Percentiles rank a stretch among this genome's conserved stretches.
These are phyloP conservation scores for Coemansia aciculifera DNA, from an alignment of 192 early-diverging fungal species.

Conservation along the genomic window DNA sequence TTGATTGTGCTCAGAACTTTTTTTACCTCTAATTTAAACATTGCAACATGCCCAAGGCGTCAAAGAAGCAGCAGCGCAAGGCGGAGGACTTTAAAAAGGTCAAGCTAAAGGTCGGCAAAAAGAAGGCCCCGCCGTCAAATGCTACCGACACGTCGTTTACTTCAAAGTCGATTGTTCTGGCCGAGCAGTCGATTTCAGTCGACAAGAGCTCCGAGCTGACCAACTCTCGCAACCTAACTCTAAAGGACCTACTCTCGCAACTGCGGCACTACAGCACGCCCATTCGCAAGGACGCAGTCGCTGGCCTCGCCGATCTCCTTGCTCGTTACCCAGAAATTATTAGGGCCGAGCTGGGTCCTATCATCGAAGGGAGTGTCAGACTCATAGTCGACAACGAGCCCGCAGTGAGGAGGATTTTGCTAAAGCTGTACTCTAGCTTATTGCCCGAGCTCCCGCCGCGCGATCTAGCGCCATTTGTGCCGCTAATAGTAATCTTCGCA, in stretches of 20 bases:
- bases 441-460: slow-evolving; percentile 49
- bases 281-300: slow-evolving; percentile 54
- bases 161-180: slow-evolving; percentile 75
- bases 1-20: background rate
- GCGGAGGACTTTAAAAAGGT: slow-evolving; percentile 85
- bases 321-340: slow-evolving; percentile 39
- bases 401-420: slow-evolving; percentile 51
- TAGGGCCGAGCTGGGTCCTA: slow-evolving; percentile 45
- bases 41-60: slow-evolving; percentile 58
- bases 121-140: slow-evolving; percentile 72
- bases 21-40: background rate
- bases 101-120: slow-evolving; percentile 90
- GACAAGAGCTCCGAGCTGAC: slow-evolving; percentile 74
- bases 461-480: slow-evolving; percentile 76
- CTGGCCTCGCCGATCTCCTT: slow-evolving; percentile 54
- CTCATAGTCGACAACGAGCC: slow-evolving; percentile 55
- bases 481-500: slow-evolving; percentile 74
- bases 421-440: slow-evolving; percentile 47
- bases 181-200: slow-evolving; percentile 73
- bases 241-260: slow-evolving; percentile 72
- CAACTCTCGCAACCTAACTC: slow-evolving; percentile 74
- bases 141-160: slow-evolving; percentile 84
- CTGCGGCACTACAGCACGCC: slow-evolving; percentile 75
- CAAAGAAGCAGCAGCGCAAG: slow-evolving; percentile 71
- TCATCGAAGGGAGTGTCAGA: slow-evolving; percentile 45